Evolutionary conservation across 768 basidiomycete genomes (phyloP).

Genomic region (Suillus brevipes): DNA sequence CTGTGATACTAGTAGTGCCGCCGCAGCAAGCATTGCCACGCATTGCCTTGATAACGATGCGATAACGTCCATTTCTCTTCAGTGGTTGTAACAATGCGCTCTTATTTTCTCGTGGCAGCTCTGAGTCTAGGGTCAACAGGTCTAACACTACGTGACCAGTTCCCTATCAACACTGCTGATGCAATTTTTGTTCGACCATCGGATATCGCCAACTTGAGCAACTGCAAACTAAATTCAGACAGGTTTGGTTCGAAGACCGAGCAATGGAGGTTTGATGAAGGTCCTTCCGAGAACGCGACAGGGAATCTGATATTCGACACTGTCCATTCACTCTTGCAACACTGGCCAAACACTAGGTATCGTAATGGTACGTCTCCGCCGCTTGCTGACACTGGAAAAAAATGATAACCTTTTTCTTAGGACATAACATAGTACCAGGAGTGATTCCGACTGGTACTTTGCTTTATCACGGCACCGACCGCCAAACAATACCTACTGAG

Average conservation of each 20-base stretch:
- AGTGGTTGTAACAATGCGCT: neutral
- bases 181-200: neutral
- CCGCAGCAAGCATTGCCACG: neutral
- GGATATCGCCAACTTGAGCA: neutral
- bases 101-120: neutral
- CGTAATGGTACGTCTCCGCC: conserved; percentile 29
- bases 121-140: neutral
- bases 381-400: too few relatives aligned
- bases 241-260: neutral
- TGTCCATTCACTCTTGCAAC: conserved; percentile 35
- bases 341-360: conserved; percentile 39
- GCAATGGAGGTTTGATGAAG: conserved; percentile 22
- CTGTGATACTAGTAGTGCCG: neutral
- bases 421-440: conserved; percentile 35
- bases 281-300: conserved; percentile 30
- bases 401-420: conserved; percentile 9
- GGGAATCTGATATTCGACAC: conserved; percentile 37
- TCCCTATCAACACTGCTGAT: neutral
- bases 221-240: neutral
- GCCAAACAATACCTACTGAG: conserved; percentile 22
- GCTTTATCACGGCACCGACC: conserved; percentile 33
- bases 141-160: neutral
- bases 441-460: conserved; percentile 36
- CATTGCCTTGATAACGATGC: neutral
- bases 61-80: neutral